Conservation (phyloP, 2,329 filamentous ascomycete species). For the Amauroascus verrucosus region DNA sequence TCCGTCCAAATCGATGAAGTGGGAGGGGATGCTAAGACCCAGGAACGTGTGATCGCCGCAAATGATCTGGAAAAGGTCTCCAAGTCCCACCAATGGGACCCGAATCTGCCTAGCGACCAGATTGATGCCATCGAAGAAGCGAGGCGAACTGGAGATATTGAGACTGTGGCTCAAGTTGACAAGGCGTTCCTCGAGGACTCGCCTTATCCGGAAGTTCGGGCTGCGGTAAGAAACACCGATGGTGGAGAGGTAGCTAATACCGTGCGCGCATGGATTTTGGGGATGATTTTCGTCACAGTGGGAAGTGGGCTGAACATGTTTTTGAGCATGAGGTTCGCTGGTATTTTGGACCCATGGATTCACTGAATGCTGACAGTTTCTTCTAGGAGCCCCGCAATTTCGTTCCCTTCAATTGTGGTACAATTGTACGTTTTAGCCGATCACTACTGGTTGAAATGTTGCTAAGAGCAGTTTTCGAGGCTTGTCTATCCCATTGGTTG, state of each 20-base stretch:
- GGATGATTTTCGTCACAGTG: constrained; percentile 47
- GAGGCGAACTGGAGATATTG: constrained; percentile 44
- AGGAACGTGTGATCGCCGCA: neutral
- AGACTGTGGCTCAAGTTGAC: constrained; percentile 50
- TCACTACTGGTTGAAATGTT: neutral
- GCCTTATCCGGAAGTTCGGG: constrained; percentile 52
- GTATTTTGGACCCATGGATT: too few species aligned
- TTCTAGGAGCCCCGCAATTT: constrained; percentile 40
- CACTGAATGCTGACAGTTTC: neutral
- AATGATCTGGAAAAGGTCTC: constrained; percentile 7
- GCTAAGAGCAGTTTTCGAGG: constrained; percentile 24
- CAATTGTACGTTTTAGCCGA: constrained; percentile 24
- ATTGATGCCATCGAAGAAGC: constrained; percentile 49
- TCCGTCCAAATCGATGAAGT: neutral
- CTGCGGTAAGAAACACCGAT: constrained; percentile 53
- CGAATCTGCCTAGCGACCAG: constrained; percentile 50
- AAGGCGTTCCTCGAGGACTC: constrained; percentile 52
- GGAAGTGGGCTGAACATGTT: constrained; percentile 51
- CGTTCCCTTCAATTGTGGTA: constrained; percentile 49
- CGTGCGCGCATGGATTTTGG: constrained; percentile 51
- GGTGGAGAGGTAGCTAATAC: constrained; percentile 49
- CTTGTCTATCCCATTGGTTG: constrained; percentile 47
- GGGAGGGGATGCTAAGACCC: neutral
- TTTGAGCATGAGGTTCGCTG: constrained; percentile 39
- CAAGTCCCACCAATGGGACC: constrained; percentile 38